These are phyloP conservation scores for Petunia secreta DNA, from an alignment of 257 asterid genomes.

Conservation along the genomic window DNA sequence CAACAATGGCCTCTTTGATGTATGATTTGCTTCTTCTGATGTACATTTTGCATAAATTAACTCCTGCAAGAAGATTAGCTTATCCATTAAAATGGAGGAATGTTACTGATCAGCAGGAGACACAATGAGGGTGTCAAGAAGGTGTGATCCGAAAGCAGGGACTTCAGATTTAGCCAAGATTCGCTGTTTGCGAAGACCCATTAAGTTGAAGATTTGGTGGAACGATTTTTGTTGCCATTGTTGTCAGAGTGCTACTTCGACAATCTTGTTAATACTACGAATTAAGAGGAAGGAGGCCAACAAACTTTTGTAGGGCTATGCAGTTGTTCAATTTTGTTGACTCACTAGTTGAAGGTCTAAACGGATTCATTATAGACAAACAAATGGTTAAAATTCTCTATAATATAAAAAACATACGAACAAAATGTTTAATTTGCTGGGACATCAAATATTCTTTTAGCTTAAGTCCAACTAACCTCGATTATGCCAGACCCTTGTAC, in stretches of 20 bases:
- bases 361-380: neutral
- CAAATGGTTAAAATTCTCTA: neutral
- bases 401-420: neutral
- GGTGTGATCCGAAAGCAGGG: conserved; percentile 68
- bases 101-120: conserved; percentile 71
- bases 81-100: conserved; percentile 63
- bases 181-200: conserved; percentile 80
- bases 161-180: conserved; percentile 69
- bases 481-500: neutral
- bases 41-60: conserved; percentile 69
- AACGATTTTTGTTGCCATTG: conserved; percentile 91
- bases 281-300: neutral
- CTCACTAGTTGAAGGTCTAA: neutral
- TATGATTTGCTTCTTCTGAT: conserved; percentile 79
- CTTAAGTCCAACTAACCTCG: neutral
- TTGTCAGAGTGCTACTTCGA: neutral
- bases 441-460: neutral
- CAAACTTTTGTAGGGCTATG: neutral
- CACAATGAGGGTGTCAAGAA: conserved; percentile 65
- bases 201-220: conserved; percentile 39
- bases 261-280: neutral
- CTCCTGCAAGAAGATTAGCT: conserved; percentile 91
- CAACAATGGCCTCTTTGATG: conserved; percentile 76
- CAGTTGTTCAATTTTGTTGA: neutral
- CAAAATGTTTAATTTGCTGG: neutral